phyloP scores from a whole-genome alignment of 2,329 filamentous ascomycete genomes.

The Xylariomycetidae sp. region DNA sequence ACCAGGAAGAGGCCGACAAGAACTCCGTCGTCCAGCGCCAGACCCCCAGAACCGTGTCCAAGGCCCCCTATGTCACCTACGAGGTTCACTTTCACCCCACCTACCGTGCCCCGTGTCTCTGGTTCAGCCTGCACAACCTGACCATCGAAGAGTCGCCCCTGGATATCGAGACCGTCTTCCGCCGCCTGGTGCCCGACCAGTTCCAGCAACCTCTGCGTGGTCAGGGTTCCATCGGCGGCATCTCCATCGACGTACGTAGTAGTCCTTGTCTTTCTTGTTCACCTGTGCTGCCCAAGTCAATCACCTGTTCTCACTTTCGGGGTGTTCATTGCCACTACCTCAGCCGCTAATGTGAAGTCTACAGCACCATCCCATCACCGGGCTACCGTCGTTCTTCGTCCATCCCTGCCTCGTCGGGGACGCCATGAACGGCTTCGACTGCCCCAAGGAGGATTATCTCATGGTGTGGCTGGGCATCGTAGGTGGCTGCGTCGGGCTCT shows the following conservation, averaged over 20 bases:
- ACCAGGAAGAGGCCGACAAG: slow-evolving; percentile 46
- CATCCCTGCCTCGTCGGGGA: slow-evolving; percentile 88
- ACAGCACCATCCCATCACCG: slow-evolving; percentile 78
- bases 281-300: slow-evolving; percentile 27
- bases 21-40: slow-evolving; percentile 31
- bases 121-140: slow-evolving; percentile 61
- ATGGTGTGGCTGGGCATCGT: slow-evolving; percentile 86
- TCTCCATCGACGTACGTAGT: slow-evolving; percentile 67
- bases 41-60: neutral
- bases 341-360: slow-evolving; percentile 21
- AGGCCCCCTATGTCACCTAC: slow-evolving; percentile 51
- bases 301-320: slow-evolving; percentile 21
- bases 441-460: slow-evolving; percentile 64
- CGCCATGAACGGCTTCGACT: slow-evolving; percentile 63
- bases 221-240: slow-evolving; percentile 62
- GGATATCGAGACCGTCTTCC: slow-evolving; percentile 64
- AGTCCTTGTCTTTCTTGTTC: too few species aligned
- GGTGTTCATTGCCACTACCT: slow-evolving; percentile 38
- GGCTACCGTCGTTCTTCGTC: slow-evolving; percentile 77
- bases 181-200: slow-evolving; percentile 60
- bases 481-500: slow-evolving; percentile 72
- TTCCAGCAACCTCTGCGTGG: slow-evolving; percentile 56
- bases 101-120: slow-evolving; percentile 69
- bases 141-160: slow-evolving; percentile 50
- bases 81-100: slow-evolving; percentile 70